Evolutionary conservation across 495 filamentous ascomycete species (phyloP).

Genomic region (Hyaloscypha bicolor): DNA sequence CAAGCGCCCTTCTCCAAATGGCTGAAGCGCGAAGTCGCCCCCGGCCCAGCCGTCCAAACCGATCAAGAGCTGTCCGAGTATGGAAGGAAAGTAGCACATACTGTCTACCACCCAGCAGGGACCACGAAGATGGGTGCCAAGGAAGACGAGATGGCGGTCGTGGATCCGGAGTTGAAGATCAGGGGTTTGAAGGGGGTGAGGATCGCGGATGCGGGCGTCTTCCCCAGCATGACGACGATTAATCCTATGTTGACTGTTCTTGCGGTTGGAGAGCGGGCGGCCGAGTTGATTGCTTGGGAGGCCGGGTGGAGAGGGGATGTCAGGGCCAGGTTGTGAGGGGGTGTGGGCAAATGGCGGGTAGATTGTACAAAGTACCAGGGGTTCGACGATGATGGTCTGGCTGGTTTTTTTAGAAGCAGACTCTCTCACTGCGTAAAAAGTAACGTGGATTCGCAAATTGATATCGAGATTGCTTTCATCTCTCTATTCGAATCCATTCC

Average conservation of each 20-base stretch:
- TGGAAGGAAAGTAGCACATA: conserved; percentile 73
- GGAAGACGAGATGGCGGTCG: conserved; percentile 61
- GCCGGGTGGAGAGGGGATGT: conserved; percentile 35
- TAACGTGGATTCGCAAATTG: background rate
- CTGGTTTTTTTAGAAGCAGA: background rate
- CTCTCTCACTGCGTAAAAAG: too few relatives aligned
- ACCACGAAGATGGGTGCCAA: conserved; percentile 86
- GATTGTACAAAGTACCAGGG: background rate
- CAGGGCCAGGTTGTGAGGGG: conserved; percentile 22
- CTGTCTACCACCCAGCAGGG: conserved; percentile 84
- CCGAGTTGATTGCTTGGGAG: conserved; percentile 59
- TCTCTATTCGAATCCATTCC: background rate
- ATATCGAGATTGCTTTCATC: background rate
- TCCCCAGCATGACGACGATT: conserved; percentile 61
- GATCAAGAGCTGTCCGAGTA: conserved; percentile 77
- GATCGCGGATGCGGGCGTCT: conserved; percentile 62
- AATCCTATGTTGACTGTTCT: conserved; percentile 68
- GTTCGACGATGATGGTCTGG: background rate
- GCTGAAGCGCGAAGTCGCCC: conserved; percentile 79
- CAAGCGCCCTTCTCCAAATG: conserved; percentile 74
- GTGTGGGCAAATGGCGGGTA: background rate
- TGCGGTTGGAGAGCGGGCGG: conserved; percentile 64
- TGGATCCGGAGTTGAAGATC: conserved; percentile 57
- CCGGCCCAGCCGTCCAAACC: conserved; percentile 65
- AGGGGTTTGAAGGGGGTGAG: conserved; percentile 54